phyloP scores from a whole-genome alignment of 2,329 filamentous ascomycete genomes.

The Monilinia laxa region DNA sequence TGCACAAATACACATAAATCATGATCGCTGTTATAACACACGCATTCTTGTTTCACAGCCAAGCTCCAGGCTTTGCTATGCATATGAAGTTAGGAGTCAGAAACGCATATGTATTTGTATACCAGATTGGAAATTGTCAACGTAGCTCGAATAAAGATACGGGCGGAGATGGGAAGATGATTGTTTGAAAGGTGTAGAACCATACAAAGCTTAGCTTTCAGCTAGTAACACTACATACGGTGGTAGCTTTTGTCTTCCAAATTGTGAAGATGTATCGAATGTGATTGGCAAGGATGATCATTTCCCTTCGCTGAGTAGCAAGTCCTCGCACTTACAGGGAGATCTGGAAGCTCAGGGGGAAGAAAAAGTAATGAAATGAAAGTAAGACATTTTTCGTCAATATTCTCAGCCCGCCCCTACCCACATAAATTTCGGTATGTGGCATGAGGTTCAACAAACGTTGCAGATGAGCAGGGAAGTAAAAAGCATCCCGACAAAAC shows the following conservation, averaged over 20 bases:
- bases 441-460: background rate
- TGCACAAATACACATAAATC: background rate
- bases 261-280: background rate
- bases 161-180: background rate
- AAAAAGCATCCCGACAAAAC: slow-evolving; percentile 8
- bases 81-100: background rate
- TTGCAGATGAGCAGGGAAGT: background rate
- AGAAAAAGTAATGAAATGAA: slow-evolving; percentile 1
- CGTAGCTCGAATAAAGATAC: background rate
- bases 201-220: background rate
- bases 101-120: background rate
- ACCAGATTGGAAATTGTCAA: background rate
- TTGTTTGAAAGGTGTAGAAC: background rate
- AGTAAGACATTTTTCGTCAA: slow-evolving; percentile 17
- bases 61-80: background rate
- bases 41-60: background rate
- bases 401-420: background rate
- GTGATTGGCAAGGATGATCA: background rate
- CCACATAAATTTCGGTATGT: background rate
- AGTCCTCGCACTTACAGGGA: background rate
- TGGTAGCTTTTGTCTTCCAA: background rate
- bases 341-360: background rate
- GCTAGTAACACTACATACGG: background rate
- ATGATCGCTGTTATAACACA: background rate
- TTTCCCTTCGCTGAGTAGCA: slow-evolving; percentile 1